Evolutionary conservation across 352 stramenopile genomes (phyloP), one percentile per base, ranked within the genome.

Genomic region (Pythium periplocum): DNA sequence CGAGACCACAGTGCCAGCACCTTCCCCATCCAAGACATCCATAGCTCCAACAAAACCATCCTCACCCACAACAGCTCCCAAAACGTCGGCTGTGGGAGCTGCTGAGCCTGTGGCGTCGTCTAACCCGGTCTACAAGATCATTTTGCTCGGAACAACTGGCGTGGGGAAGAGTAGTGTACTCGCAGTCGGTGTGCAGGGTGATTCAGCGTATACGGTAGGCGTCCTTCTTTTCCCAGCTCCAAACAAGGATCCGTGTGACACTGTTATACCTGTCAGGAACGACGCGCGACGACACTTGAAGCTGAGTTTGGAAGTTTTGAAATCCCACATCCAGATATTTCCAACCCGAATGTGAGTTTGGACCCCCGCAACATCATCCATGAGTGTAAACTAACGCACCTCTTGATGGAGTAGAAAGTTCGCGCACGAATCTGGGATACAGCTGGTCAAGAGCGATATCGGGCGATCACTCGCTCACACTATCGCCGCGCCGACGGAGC

Each of bases 401-500:
- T 52, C 30, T n/a, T 37, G 31, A 30, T 17, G 7, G 6, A 32
- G 26, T 58, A 75, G 64, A 77, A 64, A 53, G 73, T 91, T 50
- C 76, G 89, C 54, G 81, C 87, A n/a, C 78, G 78, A 1, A 80
- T 96, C n/a, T 96, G 86, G 87, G 86, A 96, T 51, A 96, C 88
- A 3, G 87, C 87, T 1, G 88, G 87, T 2, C 83, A 95, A 50
- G 87, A 95, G 48, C 75, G 88, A 12, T 97, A 96, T 64, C 86
- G 92, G 53, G 86, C 89, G 8, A 93, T 96, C 61, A 93, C 78
- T 9, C 69, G 78, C n/a, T 90, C 79, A 12, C 82, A 92, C 60
- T 92, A 92, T 41, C 82, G 86, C 30, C 86, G 92, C 39, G 85
- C 86, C 0, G 81, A 95, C 49, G 88, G 84, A 9, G 90, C 90